Conservation (phyloP, 2,329 filamentous ascomycete genomes). For the Paraconiothyrium brasiliense region DNA sequence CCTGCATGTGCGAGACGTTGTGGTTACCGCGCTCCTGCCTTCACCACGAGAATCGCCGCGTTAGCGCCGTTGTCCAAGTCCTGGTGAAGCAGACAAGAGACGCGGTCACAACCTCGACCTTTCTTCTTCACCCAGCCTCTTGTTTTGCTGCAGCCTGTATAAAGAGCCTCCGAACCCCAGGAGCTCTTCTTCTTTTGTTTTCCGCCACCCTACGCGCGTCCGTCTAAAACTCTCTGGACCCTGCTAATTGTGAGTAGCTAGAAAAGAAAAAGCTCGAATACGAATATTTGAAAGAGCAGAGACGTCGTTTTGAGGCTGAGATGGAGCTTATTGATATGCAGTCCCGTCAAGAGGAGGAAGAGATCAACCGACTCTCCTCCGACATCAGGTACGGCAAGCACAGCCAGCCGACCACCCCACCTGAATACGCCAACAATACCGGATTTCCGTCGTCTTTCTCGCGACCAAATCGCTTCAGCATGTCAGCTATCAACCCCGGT, state of each 20-base stretch:
- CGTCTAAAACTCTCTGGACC: constrained; percentile 27
- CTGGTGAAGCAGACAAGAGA: constrained; percentile 11
- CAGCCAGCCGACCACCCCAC: constrained; percentile 95
- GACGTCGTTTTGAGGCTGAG: constrained; percentile 87
- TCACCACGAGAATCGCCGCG: constrained; percentile 5
- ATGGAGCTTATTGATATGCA: constrained; percentile 90
- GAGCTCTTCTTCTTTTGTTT: neutral
- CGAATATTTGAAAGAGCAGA: constrained; percentile 88
- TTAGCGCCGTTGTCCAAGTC: constrained; percentile 4
- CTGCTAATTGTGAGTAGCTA: constrained; percentile 66
- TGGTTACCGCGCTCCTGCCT: constrained; percentile 16
- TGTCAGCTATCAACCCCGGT: constrained; percentile 83
- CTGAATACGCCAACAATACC: constrained; percentile 84
- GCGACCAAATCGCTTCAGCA: constrained; percentile 86
- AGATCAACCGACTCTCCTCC: constrained; percentile 85
- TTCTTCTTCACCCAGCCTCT: neutral
- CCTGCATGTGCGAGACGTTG: constrained; percentile 1
- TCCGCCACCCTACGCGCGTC: neutral
- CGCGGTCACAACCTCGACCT: neutral
- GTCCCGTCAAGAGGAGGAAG: constrained; percentile 81
- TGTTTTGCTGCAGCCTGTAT: constrained; percentile 9
- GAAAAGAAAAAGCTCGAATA: constrained; percentile 95
- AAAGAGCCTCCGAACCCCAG: neutral
- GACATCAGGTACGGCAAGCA: constrained; percentile 80
- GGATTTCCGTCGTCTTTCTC: constrained; percentile 83